Evolutionary conservation across 352 stramenopile species (phyloP).

Genomic region (Phytopythium cucurbitacearum): DNA sequence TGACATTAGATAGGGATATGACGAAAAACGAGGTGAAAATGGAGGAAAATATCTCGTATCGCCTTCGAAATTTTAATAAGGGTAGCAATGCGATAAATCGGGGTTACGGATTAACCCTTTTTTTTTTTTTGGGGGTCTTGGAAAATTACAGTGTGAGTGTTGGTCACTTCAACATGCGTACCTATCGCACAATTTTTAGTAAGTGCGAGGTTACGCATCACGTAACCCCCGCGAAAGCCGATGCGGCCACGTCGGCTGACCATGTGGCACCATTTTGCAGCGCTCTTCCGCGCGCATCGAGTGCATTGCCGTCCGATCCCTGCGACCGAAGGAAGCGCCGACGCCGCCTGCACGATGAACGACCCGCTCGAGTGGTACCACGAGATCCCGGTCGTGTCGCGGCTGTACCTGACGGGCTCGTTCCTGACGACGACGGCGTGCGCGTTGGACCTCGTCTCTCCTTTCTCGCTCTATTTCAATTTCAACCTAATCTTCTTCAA

Average conservation of each 20-base stretch:
- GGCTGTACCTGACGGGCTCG: conserved; percentile 96
- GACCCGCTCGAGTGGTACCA: conserved; percentile 95
- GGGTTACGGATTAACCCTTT: too few species aligned
- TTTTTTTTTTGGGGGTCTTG: too few species aligned
- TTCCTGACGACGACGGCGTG: conserved; percentile 96
- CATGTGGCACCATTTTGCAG: conserved; percentile 27
- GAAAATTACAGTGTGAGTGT: too few species aligned
- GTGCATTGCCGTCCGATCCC: neutral
- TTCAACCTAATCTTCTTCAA: conserved; percentile 97
- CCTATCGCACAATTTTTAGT: neutral
- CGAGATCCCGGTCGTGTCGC: conserved; percentile 97
- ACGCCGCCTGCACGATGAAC: conserved; percentile 48
- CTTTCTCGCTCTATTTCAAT: conserved; percentile 95
- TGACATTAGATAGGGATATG: too few species aligned
- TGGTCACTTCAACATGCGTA: conserved; percentile 25
- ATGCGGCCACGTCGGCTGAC: conserved; percentile 2
- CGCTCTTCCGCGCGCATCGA: neutral
- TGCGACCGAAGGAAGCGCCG: neutral
- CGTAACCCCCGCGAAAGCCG: neutral
- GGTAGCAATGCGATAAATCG: too few species aligned
- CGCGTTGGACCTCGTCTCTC: conserved; percentile 96
- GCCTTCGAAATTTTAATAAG: too few species aligned
- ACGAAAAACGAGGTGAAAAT: too few species aligned
- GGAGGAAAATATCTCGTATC: too few species aligned
- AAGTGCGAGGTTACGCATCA: neutral